Conservation (phyloP, 495 filamentous ascomycete genomes). For the Neurospora sp. region DNA sequence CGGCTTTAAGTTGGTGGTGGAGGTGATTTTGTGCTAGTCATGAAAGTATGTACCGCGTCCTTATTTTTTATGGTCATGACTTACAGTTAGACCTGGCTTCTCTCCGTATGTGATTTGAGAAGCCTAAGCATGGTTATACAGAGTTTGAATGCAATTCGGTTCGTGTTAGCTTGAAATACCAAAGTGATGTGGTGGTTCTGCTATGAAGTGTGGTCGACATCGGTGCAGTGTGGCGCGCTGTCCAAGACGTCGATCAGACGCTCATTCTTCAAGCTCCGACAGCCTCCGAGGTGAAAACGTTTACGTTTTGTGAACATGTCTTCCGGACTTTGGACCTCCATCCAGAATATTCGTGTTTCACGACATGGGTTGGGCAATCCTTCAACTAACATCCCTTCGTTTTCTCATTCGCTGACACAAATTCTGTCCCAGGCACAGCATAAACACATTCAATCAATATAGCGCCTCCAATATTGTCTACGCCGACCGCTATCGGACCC, state of each 20-base stretch:
- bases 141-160: background rate
- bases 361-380: background rate
- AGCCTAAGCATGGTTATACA: background rate
- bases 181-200: background rate
- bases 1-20: background rate
- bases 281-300: background rate
- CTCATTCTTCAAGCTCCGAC: background rate
- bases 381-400: background rate
- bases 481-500: too few relatives aligned
- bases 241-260: background rate
- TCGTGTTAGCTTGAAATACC: background rate
- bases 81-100: background rate
- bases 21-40: background rate
- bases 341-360: background rate
- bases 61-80: background rate
- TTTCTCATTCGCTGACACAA: background rate
- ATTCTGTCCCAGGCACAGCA: background rate
- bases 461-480: too few relatives aligned
- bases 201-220: background rate
- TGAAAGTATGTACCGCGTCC: background rate
- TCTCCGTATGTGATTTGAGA: too few relatives aligned
- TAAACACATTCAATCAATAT: background rate
- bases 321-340: background rate
- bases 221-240: background rate
- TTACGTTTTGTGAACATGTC: background rate